Percentiles rank a stretch among this genome's conserved stretches.
Conservation (phyloP, 192 early-diverging fungal species). For the Coemansia sp. region DNA sequence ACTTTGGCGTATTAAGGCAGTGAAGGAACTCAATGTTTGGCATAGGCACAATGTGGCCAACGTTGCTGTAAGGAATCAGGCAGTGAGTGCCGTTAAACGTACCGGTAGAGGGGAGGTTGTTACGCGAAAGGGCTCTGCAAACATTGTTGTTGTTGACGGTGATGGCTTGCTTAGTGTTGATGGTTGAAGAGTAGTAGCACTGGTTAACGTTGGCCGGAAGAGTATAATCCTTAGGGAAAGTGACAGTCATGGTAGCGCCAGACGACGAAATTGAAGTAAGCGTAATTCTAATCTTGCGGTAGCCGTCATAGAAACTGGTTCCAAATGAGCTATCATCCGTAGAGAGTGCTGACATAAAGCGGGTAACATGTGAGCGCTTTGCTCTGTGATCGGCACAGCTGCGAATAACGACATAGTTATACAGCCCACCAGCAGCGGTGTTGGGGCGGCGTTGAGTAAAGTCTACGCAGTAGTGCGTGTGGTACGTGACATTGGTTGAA, state of each 20-base stretch:
- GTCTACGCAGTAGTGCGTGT: too few relatives aligned
- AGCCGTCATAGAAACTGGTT: background rate
- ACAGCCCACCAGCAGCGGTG: background rate
- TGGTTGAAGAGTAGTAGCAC: too few relatives aligned
- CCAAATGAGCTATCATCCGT: background rate
- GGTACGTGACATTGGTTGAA: too few relatives aligned
- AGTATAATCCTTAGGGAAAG: background rate
- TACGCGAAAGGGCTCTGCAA: background rate
- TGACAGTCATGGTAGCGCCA: background rate
- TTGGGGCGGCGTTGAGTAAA: too few relatives aligned
- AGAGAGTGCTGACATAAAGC: background rate
- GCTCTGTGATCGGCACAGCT: background rate
- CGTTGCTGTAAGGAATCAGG: too few relatives aligned
- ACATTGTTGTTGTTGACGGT: constrained; percentile 6
- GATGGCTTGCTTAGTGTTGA: background rate
- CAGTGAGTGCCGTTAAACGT: too few relatives aligned
- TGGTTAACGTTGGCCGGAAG: background rate
- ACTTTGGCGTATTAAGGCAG: background rate
- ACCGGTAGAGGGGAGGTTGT: too few relatives aligned
- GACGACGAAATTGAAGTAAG: background rate
- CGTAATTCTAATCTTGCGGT: background rate
- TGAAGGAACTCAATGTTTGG: background rate
- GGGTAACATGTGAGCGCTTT: background rate
- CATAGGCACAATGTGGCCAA: background rate
- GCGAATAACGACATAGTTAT: constrained; percentile 3